Evolutionary conservation across 176 grass and related monocot genomes (phyloP).

Genomic region (Panicum miliaceum): DNA sequence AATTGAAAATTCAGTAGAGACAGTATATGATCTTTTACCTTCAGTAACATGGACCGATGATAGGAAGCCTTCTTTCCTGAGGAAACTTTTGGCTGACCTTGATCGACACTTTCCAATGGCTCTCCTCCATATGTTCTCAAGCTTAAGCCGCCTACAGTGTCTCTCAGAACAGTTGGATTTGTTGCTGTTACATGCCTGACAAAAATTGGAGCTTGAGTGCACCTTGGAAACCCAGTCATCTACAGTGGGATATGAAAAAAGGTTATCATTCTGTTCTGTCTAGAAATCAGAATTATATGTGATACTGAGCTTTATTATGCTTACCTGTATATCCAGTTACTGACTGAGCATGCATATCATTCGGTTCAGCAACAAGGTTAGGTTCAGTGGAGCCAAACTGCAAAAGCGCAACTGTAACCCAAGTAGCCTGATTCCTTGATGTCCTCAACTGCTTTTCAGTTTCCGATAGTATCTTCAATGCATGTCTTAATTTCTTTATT

Average conservation of each 20-base stretch:
- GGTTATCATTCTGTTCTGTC: background rate
- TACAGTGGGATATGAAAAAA: constrained; percentile 46
- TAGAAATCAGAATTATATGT: background rate
- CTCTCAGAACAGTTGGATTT: constrained; percentile 88
- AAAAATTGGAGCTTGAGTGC: constrained; percentile 67
- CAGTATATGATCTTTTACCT: constrained; percentile 53
- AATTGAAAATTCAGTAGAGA: constrained; percentile 29
- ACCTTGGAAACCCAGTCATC: constrained; percentile 83
- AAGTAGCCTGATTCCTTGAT: constrained; percentile 96
- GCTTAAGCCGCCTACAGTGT: constrained; percentile 76
- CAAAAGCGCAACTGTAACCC: constrained; percentile 98
- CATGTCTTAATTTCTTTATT: constrained; percentile 89
- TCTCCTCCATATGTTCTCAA: constrained; percentile 91
- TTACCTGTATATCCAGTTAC: constrained; percentile 81
- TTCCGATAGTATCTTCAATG: constrained; percentile 91
- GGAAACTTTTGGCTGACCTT: constrained; percentile 82
- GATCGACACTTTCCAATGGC: constrained; percentile 76
- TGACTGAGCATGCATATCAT: constrained; percentile 55
- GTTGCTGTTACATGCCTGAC: constrained; percentile 75
- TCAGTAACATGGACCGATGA: constrained; percentile 82
- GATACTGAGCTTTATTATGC: background rate
- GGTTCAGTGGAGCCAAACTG: constrained; percentile 81
- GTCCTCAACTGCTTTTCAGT: constrained; percentile 95
- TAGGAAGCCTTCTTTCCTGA: constrained; percentile 85
- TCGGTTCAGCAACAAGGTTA: constrained; percentile 64